Evolutionary conservation across 1,284 basidiomycete species (phyloP).

Genomic region (Phylloboletellus chloephorus): DNA sequence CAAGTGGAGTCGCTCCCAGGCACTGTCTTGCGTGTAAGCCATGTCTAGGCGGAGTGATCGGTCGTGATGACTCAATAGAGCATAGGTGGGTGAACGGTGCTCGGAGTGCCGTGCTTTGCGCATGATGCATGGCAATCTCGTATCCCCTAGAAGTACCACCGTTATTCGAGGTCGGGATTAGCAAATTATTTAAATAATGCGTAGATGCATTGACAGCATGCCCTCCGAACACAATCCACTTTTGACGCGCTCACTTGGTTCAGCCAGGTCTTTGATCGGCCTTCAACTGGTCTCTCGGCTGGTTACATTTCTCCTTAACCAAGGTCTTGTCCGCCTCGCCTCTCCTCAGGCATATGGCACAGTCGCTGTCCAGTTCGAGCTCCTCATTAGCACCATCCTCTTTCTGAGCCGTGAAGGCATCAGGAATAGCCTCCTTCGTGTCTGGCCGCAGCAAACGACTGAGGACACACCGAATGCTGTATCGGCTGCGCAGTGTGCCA

Average conservation of each 20-base stretch:
- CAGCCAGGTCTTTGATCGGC: constrained; percentile 75
- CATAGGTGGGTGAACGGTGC: background rate
- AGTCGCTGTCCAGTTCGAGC: constrained; percentile 82
- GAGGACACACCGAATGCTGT: constrained; percentile 12
- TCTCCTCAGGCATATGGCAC: constrained; percentile 85
- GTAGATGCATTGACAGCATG: no score
- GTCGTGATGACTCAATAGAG: constrained; percentile 1
- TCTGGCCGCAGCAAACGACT: constrained; percentile 29
- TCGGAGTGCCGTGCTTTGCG: background rate
- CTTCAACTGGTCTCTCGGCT: constrained; percentile 82
- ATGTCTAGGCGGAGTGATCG: constrained; percentile 3
- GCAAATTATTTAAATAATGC: no score
- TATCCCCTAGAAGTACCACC: constrained; percentile 1
- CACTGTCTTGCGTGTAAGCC: background rate
- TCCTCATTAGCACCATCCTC: constrained; percentile 82
- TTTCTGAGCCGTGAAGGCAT: constrained; percentile 92
- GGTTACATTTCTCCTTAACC: constrained; percentile 86
- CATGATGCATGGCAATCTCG: constrained; percentile 2
- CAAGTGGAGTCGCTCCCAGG: constrained; percentile 4
- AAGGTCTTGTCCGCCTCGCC: constrained; percentile 78
- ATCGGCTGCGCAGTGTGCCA: constrained; percentile 31
- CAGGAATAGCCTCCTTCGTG: constrained; percentile 69
- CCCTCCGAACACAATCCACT: constrained; percentile 23
- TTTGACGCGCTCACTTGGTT: constrained; percentile 44
- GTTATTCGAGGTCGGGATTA: no score